Evolutionary conservation across 2,329 filamentous ascomycete genomes (phyloP).

Genomic region (Phaeosphaeriaceae sp.): DNA sequence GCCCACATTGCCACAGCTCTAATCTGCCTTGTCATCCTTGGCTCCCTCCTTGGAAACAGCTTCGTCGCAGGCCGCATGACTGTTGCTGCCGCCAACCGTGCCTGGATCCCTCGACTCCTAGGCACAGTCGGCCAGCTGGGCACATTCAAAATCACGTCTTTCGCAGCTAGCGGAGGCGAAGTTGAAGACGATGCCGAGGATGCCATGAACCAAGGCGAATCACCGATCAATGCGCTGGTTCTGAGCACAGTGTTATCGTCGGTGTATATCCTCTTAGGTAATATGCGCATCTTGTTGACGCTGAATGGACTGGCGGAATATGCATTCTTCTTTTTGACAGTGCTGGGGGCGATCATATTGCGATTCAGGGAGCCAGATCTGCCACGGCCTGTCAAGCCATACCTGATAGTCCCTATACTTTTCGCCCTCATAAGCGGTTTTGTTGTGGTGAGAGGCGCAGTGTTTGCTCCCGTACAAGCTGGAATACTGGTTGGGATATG

Average conservation of each 20-base stretch:
- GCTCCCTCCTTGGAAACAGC: constrained; percentile 68
- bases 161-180: constrained; percentile 4
- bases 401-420: constrained; percentile 59
- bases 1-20: constrained; percentile 61
- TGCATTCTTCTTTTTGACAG: constrained; percentile 70
- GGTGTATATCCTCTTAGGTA: constrained; percentile 67
- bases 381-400: constrained; percentile 64
- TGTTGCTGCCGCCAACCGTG: constrained; percentile 59
- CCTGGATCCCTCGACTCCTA: constrained; percentile 37
- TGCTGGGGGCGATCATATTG: constrained; percentile 65
- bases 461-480: constrained; percentile 45
- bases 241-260: constrained; percentile 51
- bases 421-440: constrained; percentile 64
- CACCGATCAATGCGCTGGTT: constrained; percentile 47
- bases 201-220: constrained; percentile 43
- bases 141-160: constrained; percentile 25
- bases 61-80: constrained; percentile 71
- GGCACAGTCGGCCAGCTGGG: constrained; percentile 41
- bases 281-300: constrained; percentile 68
- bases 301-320: constrained; percentile 56
- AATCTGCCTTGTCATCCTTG: constrained; percentile 68
- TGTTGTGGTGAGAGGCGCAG: constrained; percentile 43
- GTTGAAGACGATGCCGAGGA: constrained; percentile 20
- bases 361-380: constrained; percentile 64
- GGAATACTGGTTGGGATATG: constrained; percentile 39